Evolutionary conservation across 148 eudicot species (phyloP).

Genomic region (Rhododendron mucronatum): DNA sequence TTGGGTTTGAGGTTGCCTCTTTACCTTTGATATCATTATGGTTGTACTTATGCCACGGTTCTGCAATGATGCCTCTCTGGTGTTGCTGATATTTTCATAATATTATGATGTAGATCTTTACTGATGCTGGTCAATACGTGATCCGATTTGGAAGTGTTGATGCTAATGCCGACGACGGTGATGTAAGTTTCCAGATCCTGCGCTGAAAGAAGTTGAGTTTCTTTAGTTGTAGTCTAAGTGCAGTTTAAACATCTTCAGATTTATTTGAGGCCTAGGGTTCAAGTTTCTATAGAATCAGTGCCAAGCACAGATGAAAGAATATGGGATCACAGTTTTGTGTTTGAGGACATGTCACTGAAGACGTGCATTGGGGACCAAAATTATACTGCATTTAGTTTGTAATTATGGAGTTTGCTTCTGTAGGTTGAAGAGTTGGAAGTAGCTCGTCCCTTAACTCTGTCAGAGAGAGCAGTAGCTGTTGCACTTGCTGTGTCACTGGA

Average conservation of each 20-base stretch:
- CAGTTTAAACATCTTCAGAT: not conserved
- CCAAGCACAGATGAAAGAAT: not conserved
- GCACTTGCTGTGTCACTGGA: constrained; percentile 96
- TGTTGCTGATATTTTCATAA: constrained; percentile 14
- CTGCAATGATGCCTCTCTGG: not conserved
- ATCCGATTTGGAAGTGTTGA: constrained; percentile 83
- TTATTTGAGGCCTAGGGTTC: not conserved
- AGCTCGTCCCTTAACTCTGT: constrained; percentile 71
- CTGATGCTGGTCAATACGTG: constrained; percentile 98
- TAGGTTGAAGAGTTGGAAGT: constrained; percentile 77
- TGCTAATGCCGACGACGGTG: constrained; percentile 29
- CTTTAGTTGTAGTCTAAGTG: not conserved
- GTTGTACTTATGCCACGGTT: not conserved
- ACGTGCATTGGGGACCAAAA: not conserved
- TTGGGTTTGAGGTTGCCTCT: constrained; percentile 85
- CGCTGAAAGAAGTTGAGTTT: not conserved
- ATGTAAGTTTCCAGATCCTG: constrained; percentile 27
- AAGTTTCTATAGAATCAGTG: not conserved
- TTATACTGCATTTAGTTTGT: not conserved
- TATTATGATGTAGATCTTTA: constrained; percentile 55
- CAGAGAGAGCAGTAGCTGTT: constrained; percentile 88
- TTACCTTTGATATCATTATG: not conserved
- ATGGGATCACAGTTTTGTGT: not conserved
- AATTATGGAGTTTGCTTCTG: constrained; percentile 15
- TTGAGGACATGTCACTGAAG: not conserved